phyloP scores from a whole-genome alignment of 495 filamentous ascomycete species.

The Aspergillus sparsus region DNA sequence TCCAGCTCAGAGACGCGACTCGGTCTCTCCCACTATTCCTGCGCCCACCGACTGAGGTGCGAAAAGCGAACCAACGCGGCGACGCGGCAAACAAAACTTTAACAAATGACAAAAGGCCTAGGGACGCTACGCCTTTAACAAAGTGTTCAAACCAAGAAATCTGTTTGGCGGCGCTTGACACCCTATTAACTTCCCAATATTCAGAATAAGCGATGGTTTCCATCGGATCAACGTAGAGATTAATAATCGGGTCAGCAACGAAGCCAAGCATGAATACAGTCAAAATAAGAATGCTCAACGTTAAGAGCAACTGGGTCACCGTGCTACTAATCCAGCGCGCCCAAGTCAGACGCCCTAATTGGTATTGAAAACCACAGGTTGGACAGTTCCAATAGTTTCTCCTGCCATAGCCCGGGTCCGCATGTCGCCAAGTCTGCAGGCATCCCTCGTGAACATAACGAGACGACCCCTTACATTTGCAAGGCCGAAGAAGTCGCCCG shows the following conservation, averaged over 20 bases:
- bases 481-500: slow-evolving; percentile 86
- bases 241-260: slow-evolving; percentile 89
- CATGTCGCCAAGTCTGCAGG: slow-evolving; percentile 79
- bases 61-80: slow-evolving; percentile 75
- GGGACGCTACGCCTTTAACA: slow-evolving; percentile 77
- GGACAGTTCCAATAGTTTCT: slow-evolving; percentile 84
- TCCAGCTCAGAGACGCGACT: slow-evolving; percentile 70
- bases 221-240: slow-evolving; percentile 77
- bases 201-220: slow-evolving; percentile 47
- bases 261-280: slow-evolving; percentile 82
- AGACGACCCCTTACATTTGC: slow-evolving; percentile 88
- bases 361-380: slow-evolving; percentile 85
- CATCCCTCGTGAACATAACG: slow-evolving; percentile 97
- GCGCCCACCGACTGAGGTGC: slow-evolving; percentile 52
- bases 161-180: slow-evolving; percentile 44
- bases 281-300: slow-evolving; percentile 65
- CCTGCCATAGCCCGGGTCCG: slow-evolving; percentile 64
- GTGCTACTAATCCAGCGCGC: slow-evolving; percentile 71
- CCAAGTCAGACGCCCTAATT: slow-evolving; percentile 75
- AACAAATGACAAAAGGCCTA: slow-evolving; percentile 82
- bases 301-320: slow-evolving; percentile 62
- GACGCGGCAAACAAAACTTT: slow-evolving; percentile 75
- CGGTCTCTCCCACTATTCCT: slow-evolving; percentile 71
- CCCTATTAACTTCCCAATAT: slow-evolving; percentile 36
- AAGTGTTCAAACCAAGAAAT: slow-evolving; percentile 78